A percentile compares a stretch with the other conserved stretches of the same genome.
phyloP scores from a whole-genome alignment of 2,329 filamentous ascomycete species.

The Colletotrichum sansevieriae region DNA sequence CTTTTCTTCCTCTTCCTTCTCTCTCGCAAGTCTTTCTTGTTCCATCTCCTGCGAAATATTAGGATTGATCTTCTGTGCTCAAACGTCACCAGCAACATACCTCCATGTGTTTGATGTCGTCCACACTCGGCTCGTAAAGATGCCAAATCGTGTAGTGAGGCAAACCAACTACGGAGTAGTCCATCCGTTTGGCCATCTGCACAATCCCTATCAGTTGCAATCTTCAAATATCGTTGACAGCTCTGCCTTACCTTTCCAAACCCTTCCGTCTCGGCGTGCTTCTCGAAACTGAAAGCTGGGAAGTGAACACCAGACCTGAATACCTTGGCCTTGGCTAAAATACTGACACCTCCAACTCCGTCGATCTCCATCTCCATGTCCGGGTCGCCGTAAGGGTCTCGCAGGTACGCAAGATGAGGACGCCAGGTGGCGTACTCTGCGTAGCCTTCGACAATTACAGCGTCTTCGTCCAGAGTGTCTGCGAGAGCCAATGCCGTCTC shows the following conservation, averaged over 20 bases:
- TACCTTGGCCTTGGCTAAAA: slow-evolving; percentile 94
- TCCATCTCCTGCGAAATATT: slow-evolving; percentile 82
- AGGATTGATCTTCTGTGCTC: slow-evolving; percentile 39
- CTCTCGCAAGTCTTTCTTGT: slow-evolving; percentile 81
- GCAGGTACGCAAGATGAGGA: slow-evolving; percentile 94
- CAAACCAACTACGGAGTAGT: slow-evolving; percentile 92
- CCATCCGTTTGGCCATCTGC: slow-evolving; percentile 97
- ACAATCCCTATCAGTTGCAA: slow-evolving; percentile 25
- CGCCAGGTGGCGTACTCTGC: slow-evolving; percentile 99
- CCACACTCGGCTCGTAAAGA: slow-evolving; percentile 98
- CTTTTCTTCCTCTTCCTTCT: slow-evolving; percentile 83
- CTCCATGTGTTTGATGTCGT: slow-evolving; percentile 98
- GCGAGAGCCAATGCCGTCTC: slow-evolving; percentile 94
- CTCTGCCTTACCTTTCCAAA: slow-evolving; percentile 86
- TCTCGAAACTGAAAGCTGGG: slow-evolving; percentile 98
- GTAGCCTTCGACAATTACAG: slow-evolving; percentile 98
- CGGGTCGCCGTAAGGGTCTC: slow-evolving; percentile 96
- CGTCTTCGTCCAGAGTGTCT: slow-evolving; percentile 96
- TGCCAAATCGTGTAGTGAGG: slow-evolving; percentile 99
- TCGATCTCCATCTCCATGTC: slow-evolving; percentile 99
- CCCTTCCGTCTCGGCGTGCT: slow-evolving; percentile 97
- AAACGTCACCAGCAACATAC: slow-evolving; percentile 53
- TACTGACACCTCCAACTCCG: slow-evolving; percentile 96
- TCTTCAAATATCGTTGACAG: slow-evolving; percentile 31
- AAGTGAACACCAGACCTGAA: slow-evolving; percentile 97